Base-by-base conservation (phyloP, 345 rosid species). In the Excoecaria cochinchinensis region DNA sequence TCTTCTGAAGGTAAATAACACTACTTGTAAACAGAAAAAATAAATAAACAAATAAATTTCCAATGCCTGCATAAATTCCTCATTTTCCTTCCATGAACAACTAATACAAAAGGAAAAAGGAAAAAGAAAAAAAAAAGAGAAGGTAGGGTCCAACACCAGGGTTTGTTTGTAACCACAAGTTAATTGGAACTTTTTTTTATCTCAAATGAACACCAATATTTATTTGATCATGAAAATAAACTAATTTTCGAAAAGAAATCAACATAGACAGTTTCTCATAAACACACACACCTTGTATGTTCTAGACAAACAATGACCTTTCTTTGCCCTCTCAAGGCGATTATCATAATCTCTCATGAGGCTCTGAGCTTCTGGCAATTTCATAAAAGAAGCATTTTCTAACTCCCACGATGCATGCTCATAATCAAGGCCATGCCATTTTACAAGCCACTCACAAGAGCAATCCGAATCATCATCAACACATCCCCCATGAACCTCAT, bases 341-440 rank as follows among this genome's bases (percentile, higher is more conserved):
- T 63, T 75, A 67, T 85, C 89, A 80, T 85, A 87, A 72, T 81
- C 85, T 76, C 62, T 76, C 25, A 82, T 74, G 50, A 89, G 87
- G 51, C 58, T 67, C 75, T 67, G 80, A 60, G 72, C 81, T 67
- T 84, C 77, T 22, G 81, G 74, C 70, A 82, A 81, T 38, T 31
- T 81, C 63, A 85, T 66, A 75, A 85, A 81, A n/a, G 83, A 70
- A 68, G 82, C 81, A 77, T 48, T 80, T 60, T 87, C 89, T 65
- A 84, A 78, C 79, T 89, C 92, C 92, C 92, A 89, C 4, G 90
- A 82, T 63, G 85, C 85, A 44, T 84, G 80, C 75, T 83, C 89
- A 72, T 89, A 89, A 74, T 74, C 86, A 79, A 89, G 92, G 69
- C 90, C 83, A 67, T 57, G 52, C 92, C 92, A 89, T 74, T 89